These are phyloP conservation scores for Hyaloscypha finlandica DNA, from an alignment of 495 filamentous ascomycete species.

Conservation along the genomic window DNA sequence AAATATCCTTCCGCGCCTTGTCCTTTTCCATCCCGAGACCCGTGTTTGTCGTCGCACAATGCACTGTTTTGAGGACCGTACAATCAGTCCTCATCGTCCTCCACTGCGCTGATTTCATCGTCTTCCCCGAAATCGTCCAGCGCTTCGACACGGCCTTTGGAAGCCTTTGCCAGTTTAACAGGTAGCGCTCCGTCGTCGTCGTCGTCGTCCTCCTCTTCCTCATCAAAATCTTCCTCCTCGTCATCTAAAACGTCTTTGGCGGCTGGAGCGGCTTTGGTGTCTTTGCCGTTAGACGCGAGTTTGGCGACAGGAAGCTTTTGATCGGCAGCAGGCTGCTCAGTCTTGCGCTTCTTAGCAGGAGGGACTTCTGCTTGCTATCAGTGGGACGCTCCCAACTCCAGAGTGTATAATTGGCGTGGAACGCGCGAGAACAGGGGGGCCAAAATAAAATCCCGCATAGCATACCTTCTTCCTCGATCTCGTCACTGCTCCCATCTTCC, in stretches of 20 bases:
- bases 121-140: constrained; percentile 20
- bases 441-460: constrained; percentile 5
- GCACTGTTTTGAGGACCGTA: neutral
- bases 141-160: constrained; percentile 10
- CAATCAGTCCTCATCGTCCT: constrained; percentile 18
- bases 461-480: constrained; percentile 16
- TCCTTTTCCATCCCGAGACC: neutral
- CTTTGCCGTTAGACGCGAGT: neutral
- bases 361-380: constrained; percentile 12
- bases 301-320: constrained; percentile 22
- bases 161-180: constrained; percentile 18
- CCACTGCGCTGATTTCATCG: constrained; percentile 11
- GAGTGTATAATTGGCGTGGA: neutral
- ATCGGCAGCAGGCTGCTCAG: neutral
- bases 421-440: neutral
- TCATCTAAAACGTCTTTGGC: constrained; percentile 22
- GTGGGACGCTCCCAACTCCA: neutral
- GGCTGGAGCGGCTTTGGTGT: neutral
- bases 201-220: constrained; percentile 31
- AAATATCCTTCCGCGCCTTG: neutral
- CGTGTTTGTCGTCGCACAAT: neutral
- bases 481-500: constrained; percentile 29
- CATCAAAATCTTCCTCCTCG: constrained; percentile 16
- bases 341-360: constrained; percentile 23
- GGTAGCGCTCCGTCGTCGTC: constrained; percentile 13